A percentile compares a stretch with the other conserved stretches of the same genome.
Evolutionary conservation across 306 rosid species (phyloP).

Genomic region (Acacia acuminata): DNA sequence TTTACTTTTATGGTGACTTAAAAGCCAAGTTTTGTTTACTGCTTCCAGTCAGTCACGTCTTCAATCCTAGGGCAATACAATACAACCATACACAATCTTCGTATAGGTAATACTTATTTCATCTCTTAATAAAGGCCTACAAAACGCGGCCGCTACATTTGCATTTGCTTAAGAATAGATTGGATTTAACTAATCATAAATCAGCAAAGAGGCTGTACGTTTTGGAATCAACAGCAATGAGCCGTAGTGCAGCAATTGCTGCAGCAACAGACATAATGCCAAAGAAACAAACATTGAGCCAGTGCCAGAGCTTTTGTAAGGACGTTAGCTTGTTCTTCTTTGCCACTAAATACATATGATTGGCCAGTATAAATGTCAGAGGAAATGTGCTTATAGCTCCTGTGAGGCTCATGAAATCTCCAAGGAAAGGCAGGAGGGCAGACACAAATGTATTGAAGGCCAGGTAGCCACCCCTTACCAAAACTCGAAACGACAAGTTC

Average conservation of each 20-base stretch:
- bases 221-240: constrained; percentile 82
- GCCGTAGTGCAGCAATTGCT: constrained; percentile 75
- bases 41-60: background rate
- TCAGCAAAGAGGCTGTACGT: constrained; percentile 75
- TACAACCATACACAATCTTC: background rate
- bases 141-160: background rate
- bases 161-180: constrained; percentile 17
- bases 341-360: constrained; percentile 87
- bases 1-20: background rate
- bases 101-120: background rate
- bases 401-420: constrained; percentile 98
- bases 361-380: constrained; percentile 89
- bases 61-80: background rate
- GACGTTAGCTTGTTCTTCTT: constrained; percentile 63
- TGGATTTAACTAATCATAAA: constrained; percentile 42
- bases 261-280: constrained; percentile 74
- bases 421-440: constrained; percentile 89
- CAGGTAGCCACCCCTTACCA: constrained; percentile 86
- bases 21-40: background rate
- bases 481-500: constrained; percentile 67
- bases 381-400: constrained; percentile 98
- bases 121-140: background rate
- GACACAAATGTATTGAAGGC: constrained; percentile 68
- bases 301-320: constrained; percentile 81
- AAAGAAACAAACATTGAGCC: constrained; percentile 86